Base-by-base conservation (phyloP, 1,284 basidiomycete genomes). In the Pyrrhoderma lamaoense region DNA sequence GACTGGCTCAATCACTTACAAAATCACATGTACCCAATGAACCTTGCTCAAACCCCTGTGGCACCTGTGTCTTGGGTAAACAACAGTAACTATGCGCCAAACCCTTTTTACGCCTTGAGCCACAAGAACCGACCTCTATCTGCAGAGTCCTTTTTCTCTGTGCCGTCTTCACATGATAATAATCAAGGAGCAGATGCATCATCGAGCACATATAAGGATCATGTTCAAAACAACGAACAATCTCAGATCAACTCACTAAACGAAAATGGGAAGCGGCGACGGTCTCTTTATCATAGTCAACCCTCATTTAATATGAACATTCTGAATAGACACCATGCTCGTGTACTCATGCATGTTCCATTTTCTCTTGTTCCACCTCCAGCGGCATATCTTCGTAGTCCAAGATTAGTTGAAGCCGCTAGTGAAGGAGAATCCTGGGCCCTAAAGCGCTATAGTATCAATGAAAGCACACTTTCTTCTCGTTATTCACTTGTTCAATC, bases 341-440 rank as follows among this genome's bases (percentile, higher is more conserved):
- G 52, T 22, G 47, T 53, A 25, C 52, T 42, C 1, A n/a, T 27
- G 31, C 52, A 53, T 22, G 42, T 49, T 13, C 47, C 52, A 8
- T 49, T 49, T 35, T 49, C 52, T 1, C 39, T 49, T 25, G 25
- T 40, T 21, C 14, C 43, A 9, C 52, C 46, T 9, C 52, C 52
- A 22, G 22, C 45, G 18, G 46, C 42, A 16, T 49, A 44, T 21
- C 47, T 45, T 22, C 44, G 34, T 14, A 42, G 35, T 18, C 22
- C 22, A 18, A 22, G 21, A 14, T 34, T 31, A 19, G 14, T 18
- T 7, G 38, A 18, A 40, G 38, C 38, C 38, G 21, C 14, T 18
- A 35, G 27, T 34, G 18, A 31, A 34, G 16, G 27, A 19, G 27
- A 3, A 21, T 23, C 21, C 4, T 34, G 21, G 38, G 38, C 38